Base-by-base conservation (phyloP, 331 rosid species). In the Rosa hybrid region DNA sequence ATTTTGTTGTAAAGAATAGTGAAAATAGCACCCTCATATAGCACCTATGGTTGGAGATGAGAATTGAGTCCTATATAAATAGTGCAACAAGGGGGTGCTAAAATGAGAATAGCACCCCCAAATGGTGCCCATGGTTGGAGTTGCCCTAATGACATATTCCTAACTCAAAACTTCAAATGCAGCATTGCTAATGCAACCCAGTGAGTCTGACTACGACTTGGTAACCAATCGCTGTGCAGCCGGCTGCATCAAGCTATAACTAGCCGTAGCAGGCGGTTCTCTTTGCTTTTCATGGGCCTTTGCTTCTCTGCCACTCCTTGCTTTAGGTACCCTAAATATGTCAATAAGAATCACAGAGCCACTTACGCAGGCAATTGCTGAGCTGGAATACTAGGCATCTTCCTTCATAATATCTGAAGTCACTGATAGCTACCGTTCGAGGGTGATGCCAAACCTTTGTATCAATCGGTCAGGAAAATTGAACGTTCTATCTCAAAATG, bases 241-340 rank as follows among this genome's bases (percentile, higher is more conserved):
- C 68, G 5, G 68, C 16, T 12, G 41, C 18, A 11, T 62, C 41
- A 12, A 25, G 25, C 68, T 62, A 12, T 9, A 34, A 34, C 39
- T 4, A 62, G 41, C 39, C 68, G 39, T 62, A 25, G 68, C 8
- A 57, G 4, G 64, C 13, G 65, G 65, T 59, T 59, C 65, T 21
- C 65, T 59, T 59, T 21, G 2, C 46, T 65, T 14, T 14, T 17
- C 71, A 67, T 67, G 71, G 71, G 46, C 25, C 68, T 67, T 67
- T 38, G 71, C 71, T 67, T 34, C 46, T 67, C 71, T 67, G 9
- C 71, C 1, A 38, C 71, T 67, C 71, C 46, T 67, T 67, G 25
- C 71, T 5, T 9, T 38, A 67, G 48, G 21, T 67, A 17, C 71
- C 71, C 23, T 16, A 7, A 7, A 16, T 16, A 38, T 16, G 23